Percentiles rank a stretch among this genome's conserved stretches.
Evolutionary conservation across 495 filamentous ascomycete species (phyloP).

Genomic region (Penicillium parvum): DNA sequence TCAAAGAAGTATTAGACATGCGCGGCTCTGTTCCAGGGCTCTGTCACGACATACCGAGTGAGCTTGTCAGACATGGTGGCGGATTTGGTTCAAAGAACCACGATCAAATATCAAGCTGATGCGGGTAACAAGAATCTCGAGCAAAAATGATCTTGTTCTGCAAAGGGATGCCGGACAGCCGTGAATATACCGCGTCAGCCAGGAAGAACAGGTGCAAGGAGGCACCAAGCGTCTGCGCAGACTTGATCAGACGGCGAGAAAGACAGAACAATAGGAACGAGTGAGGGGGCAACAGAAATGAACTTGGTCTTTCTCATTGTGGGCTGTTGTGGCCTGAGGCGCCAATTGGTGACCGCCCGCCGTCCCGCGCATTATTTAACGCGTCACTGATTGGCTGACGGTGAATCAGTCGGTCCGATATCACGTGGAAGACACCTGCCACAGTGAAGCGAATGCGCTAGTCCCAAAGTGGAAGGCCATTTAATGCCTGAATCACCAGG

Average conservation of each 20-base stretch:
- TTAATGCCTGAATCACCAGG: slow-evolving; percentile 29
- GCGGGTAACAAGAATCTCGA: slow-evolving; percentile 12
- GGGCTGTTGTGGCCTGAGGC: slow-evolving; percentile 32
- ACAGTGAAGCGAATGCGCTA: slow-evolving; percentile 27
- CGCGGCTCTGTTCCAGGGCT: not conserved
- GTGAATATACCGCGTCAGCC: slow-evolving; percentile 11
- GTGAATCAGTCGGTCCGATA: not conserved
- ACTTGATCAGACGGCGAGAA: slow-evolving; percentile 12
- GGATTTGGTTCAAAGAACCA: slow-evolving; percentile 24
- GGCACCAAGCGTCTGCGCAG: slow-evolving; percentile 25
- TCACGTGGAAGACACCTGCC: slow-evolving; percentile 20
- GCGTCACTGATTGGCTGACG: slow-evolving; percentile 15
- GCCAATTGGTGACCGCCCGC: slow-evolving; percentile 17
- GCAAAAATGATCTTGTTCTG: no score
- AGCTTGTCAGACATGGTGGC: slow-evolving; percentile 77
- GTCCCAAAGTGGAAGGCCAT: slow-evolving; percentile 9
- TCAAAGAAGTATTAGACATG: slow-evolving; percentile 14
- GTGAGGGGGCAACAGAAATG: slow-evolving; percentile 17
- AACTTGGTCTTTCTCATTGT: slow-evolving; percentile 24
- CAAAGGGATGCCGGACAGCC: no score
- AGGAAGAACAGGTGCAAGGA: slow-evolving; percentile 10
- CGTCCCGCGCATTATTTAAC: slow-evolving; percentile 32
- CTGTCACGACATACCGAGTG: slow-evolving; percentile 57
- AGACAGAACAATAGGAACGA: slow-evolving; percentile 19
- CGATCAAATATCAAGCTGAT: slow-evolving; percentile 11